Base-by-base conservation (phyloP, 306 rosid species). In the Abrus pulchellus region DNA sequence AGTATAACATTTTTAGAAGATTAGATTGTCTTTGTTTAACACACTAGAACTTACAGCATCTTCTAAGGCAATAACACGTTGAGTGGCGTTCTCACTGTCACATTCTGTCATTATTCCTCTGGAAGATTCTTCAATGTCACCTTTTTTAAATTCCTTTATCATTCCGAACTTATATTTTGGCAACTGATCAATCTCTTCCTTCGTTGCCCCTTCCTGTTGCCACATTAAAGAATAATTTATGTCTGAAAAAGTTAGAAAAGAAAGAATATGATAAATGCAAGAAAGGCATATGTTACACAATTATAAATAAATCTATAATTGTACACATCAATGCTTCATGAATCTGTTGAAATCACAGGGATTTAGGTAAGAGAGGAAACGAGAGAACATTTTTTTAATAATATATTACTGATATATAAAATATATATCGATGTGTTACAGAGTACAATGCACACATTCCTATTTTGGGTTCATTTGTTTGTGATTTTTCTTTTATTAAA, bases 151-250 rank as follows among this genome's bases (percentile, higher is more conserved):
- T 49, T 90, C 93, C 44, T 79, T 82, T 52, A 70, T 67, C 48
- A 77, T 72, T 12, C 64, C 76, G 75, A 90, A 95, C 83, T 78
- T 88, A 84, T 85, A 95, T 88, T 87, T 93, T 9, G 96, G 97
- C 76, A 95, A 81, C 85, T 65, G 88, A 28, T 91, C 88, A 33
- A 95, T 93, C 77, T 95, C 98, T 72, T 90, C 98, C 77, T 78
- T 81, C 14, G 97, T 90, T n/a, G 98, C 98, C 62, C 99, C 98
- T 57, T 90, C 98, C 99, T 95, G 85, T 76, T 82, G 36, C 69
- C 83, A 76, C 68, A 82, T 71, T 50, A 73, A 79, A 82, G 79
- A 36, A 82, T 34, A 55, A 60, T 72, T 55, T 71, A 85, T 63
- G 66, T 44, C 79, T 65, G 45, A 55, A 43, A 14, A 55, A 61